Percentiles rank a stretch among this genome's conserved stretches.
These are phyloP conservation scores for Phytophthora palmivora DNA, from an alignment of 352 stramenopile species.

Conservation along the genomic window DNA sequence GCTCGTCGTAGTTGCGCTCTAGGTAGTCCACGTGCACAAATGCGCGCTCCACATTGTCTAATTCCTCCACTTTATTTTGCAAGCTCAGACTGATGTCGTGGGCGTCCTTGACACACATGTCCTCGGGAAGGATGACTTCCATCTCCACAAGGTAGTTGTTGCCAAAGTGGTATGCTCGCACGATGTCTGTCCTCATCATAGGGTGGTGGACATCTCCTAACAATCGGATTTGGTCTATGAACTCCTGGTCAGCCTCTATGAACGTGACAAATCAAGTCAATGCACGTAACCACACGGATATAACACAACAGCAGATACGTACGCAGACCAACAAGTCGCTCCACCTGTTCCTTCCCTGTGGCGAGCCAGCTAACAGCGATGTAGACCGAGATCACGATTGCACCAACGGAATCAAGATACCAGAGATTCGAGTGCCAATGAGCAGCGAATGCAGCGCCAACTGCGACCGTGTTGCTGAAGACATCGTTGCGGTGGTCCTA, in stretches of 20 bases:
- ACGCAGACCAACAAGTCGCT: slow-evolving; percentile 89
- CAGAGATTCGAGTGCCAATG: slow-evolving; percentile 84
- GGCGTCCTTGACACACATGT: slow-evolving; percentile 92
- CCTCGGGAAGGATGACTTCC: slow-evolving; percentile 85
- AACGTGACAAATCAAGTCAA: slow-evolving; percentile 2
- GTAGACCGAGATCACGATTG: slow-evolving; percentile 96
- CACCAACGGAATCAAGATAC: slow-evolving; percentile 95
- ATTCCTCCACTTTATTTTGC: slow-evolving; percentile 95
- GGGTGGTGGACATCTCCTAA: slow-evolving; percentile 90
- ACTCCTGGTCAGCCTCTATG: slow-evolving; percentile 89
- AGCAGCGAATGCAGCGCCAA: slow-evolving; percentile 78
- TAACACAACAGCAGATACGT: slow-evolving; percentile 37
- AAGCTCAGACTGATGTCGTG: slow-evolving; percentile 97
- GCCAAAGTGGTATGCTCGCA: slow-evolving; percentile 96
- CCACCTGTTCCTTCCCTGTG: slow-evolving; percentile 96
- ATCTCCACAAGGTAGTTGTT: slow-evolving; percentile 95
- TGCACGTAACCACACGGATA: not conserved
- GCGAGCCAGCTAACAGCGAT: slow-evolving; percentile 96
- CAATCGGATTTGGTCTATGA: slow-evolving; percentile 93
- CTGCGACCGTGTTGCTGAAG: slow-evolving; percentile 93
- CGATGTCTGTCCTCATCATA: slow-evolving; percentile 93
- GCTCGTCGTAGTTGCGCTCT: slow-evolving; percentile 88
- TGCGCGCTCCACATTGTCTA: slow-evolving; percentile 96
- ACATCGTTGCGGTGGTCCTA: slow-evolving; percentile 98
- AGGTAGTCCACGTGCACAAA: slow-evolving; percentile 99